Evolutionary conservation across 257 asterid species (phyloP).

Genomic region (Nicotiana paniculata): DNA sequence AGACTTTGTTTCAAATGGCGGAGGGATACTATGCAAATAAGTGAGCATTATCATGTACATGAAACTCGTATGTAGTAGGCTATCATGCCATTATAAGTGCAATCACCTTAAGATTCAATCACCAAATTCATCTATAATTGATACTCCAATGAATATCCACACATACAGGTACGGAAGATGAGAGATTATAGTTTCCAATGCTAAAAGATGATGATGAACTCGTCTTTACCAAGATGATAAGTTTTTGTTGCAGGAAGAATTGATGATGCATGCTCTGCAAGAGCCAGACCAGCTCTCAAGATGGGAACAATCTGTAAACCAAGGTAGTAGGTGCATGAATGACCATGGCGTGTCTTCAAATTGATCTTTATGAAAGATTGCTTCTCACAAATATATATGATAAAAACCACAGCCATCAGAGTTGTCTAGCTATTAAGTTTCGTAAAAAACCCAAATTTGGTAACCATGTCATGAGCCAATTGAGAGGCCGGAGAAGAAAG

Average conservation of each 20-base stretch:
- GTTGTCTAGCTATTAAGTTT: background rate
- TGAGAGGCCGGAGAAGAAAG: background rate
- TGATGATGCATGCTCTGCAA: slow-evolving; percentile 90
- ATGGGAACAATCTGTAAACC: slow-evolving; percentile 81
- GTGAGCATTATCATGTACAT: background rate
- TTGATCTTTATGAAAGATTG: background rate
- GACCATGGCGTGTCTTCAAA: background rate
- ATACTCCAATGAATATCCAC: background rate
- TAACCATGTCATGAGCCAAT: background rate
- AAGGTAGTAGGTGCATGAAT: slow-evolving; percentile 7
- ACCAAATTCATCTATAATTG: background rate
- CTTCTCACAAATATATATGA: background rate
- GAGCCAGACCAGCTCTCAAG: slow-evolving; percentile 98
- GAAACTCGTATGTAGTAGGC: background rate
- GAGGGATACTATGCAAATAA: background rate
- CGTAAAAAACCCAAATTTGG: background rate
- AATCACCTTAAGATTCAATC: background rate
- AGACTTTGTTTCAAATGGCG: background rate
- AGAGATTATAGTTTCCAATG: background rate
- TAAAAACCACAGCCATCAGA: background rate
- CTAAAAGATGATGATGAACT: background rate
- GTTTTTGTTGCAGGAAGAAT: slow-evolving; percentile 77
- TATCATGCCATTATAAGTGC: background rate
- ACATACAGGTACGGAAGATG: background rate
- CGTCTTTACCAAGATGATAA: slow-evolving; percentile 72